Base-by-base conservation (phyloP, 2,329 filamentous ascomycete genomes). In the Penicillium glabrum region DNA sequence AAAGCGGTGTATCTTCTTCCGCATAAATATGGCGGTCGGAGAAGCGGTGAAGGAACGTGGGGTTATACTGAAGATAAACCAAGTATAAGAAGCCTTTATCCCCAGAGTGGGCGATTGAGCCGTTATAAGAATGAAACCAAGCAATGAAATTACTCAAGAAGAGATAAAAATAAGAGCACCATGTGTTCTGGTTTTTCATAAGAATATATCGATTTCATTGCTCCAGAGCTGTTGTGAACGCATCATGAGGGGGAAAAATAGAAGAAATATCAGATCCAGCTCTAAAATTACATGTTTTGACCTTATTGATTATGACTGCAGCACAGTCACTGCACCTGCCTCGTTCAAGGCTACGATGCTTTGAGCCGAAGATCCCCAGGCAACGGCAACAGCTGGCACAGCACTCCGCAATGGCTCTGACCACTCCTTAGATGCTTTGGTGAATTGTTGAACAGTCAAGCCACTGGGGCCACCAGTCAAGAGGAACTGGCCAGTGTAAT, bases 401-500 rank as follows among this genome's bases (percentile, higher is more conserved):
- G 89, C 90, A 71, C 85, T 91, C 67, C 89, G 84, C 63, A 97
- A 80, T 10, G 90, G 88, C 79, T 97, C 92, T 45, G 87, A 89
- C 95, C 95, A 99, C 56, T 84, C 82, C 83, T 96, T 99, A 60
- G 86, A 83, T 51, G 86, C 81, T 82, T 98, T 99, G 61, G 85
- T 83, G 76, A 96, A 99, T 69, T 96, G 89, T 74, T 95, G 91
- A 41, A 99, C 90, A 5, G 89, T 90, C 46, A 97, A 79, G 27
- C 92, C 92, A 45, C 88, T 86, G 4, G 88, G 83, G 7, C 93
- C 93, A 4, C 86, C 90, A 13, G 89, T 89, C 26, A 93, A 90
- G 52, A 99, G 81, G 79, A 90, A 99, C 75, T 97, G 93, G 44
- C 93, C 93, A 7, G 90, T 95, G 79, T 96, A 97, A 71, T 99